Conservation (phyloP, 768 basidiomycete genomes). For the Naganishia antarctica region DNA sequence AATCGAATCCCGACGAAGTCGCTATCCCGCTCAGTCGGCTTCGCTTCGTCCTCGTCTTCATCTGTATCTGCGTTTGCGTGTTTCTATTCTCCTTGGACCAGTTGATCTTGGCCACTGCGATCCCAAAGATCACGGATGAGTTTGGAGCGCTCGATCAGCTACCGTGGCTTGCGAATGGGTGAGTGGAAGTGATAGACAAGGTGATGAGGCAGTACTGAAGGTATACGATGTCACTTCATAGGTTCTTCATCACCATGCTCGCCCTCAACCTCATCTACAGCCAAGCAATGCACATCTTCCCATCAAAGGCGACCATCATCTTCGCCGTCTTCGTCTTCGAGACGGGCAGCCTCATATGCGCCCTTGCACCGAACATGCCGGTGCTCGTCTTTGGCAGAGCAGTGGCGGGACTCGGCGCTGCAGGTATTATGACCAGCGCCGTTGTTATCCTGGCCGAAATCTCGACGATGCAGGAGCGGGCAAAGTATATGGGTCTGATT, state of each 20-base stretch:
- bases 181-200: background rate
- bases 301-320: slow-evolving; percentile 45
- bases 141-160: slow-evolving; percentile 43
- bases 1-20: background rate
- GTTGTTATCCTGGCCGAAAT: slow-evolving; percentile 44
- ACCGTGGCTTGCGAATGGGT: slow-evolving; percentile 44
- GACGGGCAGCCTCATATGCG: slow-evolving; percentile 54
- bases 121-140: slow-evolving; percentile 42
- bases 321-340: slow-evolving; percentile 52
- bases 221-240: background rate
- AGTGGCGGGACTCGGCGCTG: slow-evolving; percentile 54
- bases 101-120: slow-evolving; percentile 50
- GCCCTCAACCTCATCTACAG: slow-evolving; percentile 45
- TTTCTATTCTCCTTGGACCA: slow-evolving; percentile 49
- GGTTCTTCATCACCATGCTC: slow-evolving; percentile 45
- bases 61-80: slow-evolving; percentile 35
- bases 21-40: slow-evolving; percentile 16
- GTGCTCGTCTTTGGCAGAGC: slow-evolving; percentile 53
- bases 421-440: slow-evolving; percentile 48
- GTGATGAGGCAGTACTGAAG: background rate
- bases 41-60: slow-evolving; percentile 24
- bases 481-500: slow-evolving; percentile 44
- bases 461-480: slow-evolving; percentile 37
- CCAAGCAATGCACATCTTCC: slow-evolving; percentile 43
- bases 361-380: slow-evolving; percentile 44